These are phyloP conservation scores for Cardamine resedifolia DNA, from an alignment of 345 rosid genomes.

Conservation along the genomic window DNA sequence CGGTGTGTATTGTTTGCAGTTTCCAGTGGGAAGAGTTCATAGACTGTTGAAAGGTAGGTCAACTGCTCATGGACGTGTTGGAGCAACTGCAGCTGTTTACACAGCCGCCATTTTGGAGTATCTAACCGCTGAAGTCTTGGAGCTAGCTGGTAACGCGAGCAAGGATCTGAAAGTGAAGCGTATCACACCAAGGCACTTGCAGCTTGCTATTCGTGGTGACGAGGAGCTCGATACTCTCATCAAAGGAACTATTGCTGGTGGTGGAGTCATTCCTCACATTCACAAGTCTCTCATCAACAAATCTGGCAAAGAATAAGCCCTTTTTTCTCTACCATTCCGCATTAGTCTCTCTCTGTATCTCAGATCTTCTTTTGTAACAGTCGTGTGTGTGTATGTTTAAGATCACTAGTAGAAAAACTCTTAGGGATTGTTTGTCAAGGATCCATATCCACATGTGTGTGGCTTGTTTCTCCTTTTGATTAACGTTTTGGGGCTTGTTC, in stretches of 20 bases:
- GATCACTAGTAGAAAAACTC: slow-evolving; percentile 13
- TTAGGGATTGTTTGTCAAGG: slow-evolving; percentile 24
- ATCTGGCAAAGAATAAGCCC: slow-evolving; percentile 50
- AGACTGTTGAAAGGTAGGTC: slow-evolving; percentile 62
- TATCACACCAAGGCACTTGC: slow-evolving; percentile 68
- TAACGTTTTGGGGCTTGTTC: neutral
- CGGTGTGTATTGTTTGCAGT: slow-evolving; percentile 40
- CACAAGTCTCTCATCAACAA: slow-evolving; percentile 80
- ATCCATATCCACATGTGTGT: slow-evolving; percentile 35
- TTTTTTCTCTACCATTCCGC: neutral
- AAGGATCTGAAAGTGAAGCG: slow-evolving; percentile 76
- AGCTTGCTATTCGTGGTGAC: slow-evolving; percentile 70
- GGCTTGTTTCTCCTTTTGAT: slow-evolving; percentile 17
- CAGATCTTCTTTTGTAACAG: neutral
- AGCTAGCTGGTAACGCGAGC: slow-evolving; percentile 73
- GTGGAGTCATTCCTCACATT: slow-evolving; percentile 78
- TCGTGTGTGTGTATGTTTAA: slow-evolving; percentile 8
- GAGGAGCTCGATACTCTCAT: slow-evolving; percentile 75
- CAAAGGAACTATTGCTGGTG: slow-evolving; percentile 81
- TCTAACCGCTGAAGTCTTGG: slow-evolving; percentile 66
- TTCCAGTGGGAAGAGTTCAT: slow-evolving; percentile 74
- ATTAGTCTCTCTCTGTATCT: neutral
- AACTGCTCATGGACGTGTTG: slow-evolving; percentile 68
- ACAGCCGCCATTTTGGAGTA: slow-evolving; percentile 70
- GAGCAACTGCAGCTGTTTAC: slow-evolving; percentile 75